Evolutionary conservation across 345 rosid species (phyloP), one percentile per base, ranked within the genome.

Genomic region (Eucalyptus polyanthemos): DNA sequence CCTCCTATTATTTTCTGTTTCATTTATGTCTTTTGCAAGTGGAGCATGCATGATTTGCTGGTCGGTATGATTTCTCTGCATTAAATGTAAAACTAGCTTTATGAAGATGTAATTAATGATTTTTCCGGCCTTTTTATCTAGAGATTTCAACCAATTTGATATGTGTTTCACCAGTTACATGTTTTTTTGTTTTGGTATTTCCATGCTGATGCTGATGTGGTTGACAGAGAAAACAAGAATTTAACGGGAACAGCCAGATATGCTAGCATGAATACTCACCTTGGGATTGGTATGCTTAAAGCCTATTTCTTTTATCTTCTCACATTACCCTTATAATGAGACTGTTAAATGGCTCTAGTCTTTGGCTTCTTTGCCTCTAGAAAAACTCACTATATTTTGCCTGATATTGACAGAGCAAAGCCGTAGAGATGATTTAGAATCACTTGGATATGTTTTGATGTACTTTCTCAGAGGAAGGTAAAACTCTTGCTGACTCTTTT

Each of bases 181-280:
- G 45, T 17, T 21, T 40, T 76, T 47, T 69, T 44, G 37, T 40
- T 37, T 50, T 45, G 29, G 50, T 67, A 29, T 88, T 40, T 27
- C n/a, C 21, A 34, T 62, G 56, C 56, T 50, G 69, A 89, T 86
- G 80, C 80, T 58, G 31, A 80, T 88, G 96, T 94, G 86, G 94
- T 93, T 89, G 42, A 21, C 97, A 97, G 99, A 93, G 99, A 97
- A 89, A 97, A 97, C 90, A 97, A 97, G 94, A 97, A 96, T 89
- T 93, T 97, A 95, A 96, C 98, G 4, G 98, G 99, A 91, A 97
- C 99, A 25, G 98, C 99, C 83, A 95, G 99, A 95, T 97, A 97
- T 89, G 99, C 99, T 80, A 97, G 99, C 97, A 95, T 95, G 97
- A 97, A 97, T 88, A 97, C 99, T 89, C 99, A 97, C 94, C 97